Conservation (phyloP, 2,329 filamentous ascomycete species). For the Cryphonectria naterciae region DNA sequence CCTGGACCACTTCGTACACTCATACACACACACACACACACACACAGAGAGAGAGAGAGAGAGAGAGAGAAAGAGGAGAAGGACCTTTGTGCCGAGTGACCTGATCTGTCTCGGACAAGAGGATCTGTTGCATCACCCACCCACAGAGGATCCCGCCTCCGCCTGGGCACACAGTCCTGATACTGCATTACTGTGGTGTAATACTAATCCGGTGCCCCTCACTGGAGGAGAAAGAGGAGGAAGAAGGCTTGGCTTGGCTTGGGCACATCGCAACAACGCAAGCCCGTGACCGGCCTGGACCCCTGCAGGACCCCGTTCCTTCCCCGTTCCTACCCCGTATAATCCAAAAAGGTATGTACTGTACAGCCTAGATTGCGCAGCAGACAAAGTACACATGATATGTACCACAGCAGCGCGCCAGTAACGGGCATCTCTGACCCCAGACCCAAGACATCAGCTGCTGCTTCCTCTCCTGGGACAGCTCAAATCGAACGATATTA, state of each 20-base stretch:
- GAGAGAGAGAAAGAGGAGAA: too few relatives aligned
- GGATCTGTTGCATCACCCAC: neutral
- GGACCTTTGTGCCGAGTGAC: neutral
- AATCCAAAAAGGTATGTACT: neutral
- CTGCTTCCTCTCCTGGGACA: slow-evolving; percentile 13
- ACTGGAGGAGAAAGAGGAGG: neutral
- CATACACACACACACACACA: too few relatives aligned
- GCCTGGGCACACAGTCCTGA: neutral
- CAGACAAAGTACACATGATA: neutral
- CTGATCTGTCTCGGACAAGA: neutral
- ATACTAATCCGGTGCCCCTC: slow-evolving; percentile 18
- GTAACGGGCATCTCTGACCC: slow-evolving; percentile 24
- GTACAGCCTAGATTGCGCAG: neutral
- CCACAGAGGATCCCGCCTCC: neutral
- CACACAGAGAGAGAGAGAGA: too few relatives aligned
- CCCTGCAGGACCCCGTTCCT: slow-evolving; percentile 1
- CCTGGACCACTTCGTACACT: too few relatives aligned
- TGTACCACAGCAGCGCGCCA: neutral
- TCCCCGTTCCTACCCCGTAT: neutral
- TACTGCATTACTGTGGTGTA: slow-evolving; percentile 9
- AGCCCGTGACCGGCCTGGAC: slow-evolving; percentile 1
- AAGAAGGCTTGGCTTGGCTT: neutral
- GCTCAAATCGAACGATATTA: slow-evolving; percentile 9
- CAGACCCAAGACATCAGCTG: slow-evolving; percentile 5
- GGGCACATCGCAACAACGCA: neutral